Percentiles rank a stretch among this genome's conserved stretches.
Evolutionary conservation across 345 rosid genomes (phyloP).

Genomic region (Eucalyptus erythrocorys): DNA sequence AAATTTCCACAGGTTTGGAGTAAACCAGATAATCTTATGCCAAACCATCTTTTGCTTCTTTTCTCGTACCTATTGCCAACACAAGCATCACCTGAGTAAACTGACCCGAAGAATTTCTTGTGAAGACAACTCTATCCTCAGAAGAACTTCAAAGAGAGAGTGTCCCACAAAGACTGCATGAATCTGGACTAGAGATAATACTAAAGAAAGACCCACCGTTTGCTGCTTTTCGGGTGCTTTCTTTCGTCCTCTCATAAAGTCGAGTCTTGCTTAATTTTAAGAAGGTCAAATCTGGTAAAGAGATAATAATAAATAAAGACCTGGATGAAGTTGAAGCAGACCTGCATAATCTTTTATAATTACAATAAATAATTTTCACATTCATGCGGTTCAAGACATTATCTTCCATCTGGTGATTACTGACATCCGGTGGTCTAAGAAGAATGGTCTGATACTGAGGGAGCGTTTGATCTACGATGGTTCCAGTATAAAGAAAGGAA

Average conservation of each 20-base stretch:
- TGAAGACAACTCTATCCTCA: neutral
- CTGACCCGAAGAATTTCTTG: neutral
- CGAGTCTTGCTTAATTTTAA: neutral
- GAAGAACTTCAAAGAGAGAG: neutral
- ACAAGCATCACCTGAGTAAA: neutral
- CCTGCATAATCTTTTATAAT: neutral
- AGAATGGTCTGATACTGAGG: neutral
- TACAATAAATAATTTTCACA: neutral
- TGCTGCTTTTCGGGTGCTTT: neutral
- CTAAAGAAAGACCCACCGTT: no score
- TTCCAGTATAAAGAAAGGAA: neutral
- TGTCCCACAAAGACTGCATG: neutral
- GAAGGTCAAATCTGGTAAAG: neutral
- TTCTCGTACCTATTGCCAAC: neutral
- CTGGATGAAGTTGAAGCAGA: neutral
- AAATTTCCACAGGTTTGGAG: neutral
- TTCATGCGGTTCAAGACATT: neutral
- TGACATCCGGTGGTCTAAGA: neutral
- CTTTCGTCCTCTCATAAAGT: neutral
- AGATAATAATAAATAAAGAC: neutral
- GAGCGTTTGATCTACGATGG: neutral
- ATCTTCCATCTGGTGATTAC: neutral
- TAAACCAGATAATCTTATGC: neutral
- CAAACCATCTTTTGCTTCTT: neutral
- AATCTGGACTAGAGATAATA: neutral